A percentile compares a stretch with the other conserved stretches of the same genome.
Conservation (phyloP, 306 rosid genomes). For the Vigna reflexopilosa region DNA sequence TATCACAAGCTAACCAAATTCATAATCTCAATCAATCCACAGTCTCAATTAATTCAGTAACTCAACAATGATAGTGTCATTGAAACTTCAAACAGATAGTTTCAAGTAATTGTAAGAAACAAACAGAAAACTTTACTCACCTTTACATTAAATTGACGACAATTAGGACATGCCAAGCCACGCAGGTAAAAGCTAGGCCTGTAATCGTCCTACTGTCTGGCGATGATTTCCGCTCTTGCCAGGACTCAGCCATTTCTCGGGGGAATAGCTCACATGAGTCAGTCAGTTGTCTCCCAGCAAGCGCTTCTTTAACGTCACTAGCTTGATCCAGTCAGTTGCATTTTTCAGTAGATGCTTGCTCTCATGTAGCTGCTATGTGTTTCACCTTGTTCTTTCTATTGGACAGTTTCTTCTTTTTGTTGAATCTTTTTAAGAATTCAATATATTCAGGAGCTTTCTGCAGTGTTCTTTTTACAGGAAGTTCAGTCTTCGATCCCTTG, state of each 20-base stretch:
- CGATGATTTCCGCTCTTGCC: conserved; percentile 75
- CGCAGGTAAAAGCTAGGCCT: conserved; percentile 56
- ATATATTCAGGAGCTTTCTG: too few species aligned
- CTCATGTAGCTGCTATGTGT: too few species aligned
- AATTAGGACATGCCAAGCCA: conserved; percentile 67
- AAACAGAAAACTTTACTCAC: conserved; percentile 54
- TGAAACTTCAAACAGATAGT: not conserved
- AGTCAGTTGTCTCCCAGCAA: too few species aligned
- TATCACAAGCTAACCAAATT: conserved; percentile 5
- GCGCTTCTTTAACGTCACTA: too few species aligned
- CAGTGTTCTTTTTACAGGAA: too few species aligned
- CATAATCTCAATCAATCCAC: conserved; percentile 22
- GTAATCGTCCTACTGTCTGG: conserved; percentile 67
- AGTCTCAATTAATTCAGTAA: conserved; percentile 1
- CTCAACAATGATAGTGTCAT: conserved; percentile 21
- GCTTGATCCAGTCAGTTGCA: too few species aligned
- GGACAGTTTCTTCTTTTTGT: too few species aligned
- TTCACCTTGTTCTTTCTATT: too few species aligned
- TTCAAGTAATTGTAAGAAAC: conserved; percentile 9
- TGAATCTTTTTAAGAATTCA: too few species aligned
- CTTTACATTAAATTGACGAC: conserved; percentile 91
- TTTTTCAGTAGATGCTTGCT: too few species aligned
- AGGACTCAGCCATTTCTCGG: conserved; percentile 58
- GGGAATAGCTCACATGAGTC: conserved; percentile 74
- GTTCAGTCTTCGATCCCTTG: too few species aligned